Conservation (phyloP, 2,329 filamentous ascomycete genomes). For the Hypomyces rosellus region DNA sequence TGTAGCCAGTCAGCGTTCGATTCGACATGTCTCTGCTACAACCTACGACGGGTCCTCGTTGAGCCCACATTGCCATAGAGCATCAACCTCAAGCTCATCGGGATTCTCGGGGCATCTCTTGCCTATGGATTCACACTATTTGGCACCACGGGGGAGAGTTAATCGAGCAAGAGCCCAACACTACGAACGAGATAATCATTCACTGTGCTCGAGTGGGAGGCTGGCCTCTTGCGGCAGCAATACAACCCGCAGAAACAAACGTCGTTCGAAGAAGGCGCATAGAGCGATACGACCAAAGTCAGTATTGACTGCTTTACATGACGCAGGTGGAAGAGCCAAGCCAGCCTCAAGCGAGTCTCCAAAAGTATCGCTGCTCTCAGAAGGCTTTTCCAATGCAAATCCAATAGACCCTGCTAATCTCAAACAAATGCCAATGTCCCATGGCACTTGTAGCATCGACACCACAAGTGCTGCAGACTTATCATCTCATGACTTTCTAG, state of each 20-base stretch:
- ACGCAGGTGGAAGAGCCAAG: no score
- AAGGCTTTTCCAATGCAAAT: no score
- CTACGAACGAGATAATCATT: conserved; percentile 64
- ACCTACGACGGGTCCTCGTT: conserved; percentile 63
- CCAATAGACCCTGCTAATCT: no score
- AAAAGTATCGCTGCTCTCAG: no score
- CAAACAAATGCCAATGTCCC: no score
- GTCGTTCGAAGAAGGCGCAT: no score
- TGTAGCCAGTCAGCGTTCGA: no score
- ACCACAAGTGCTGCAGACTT: conserved; percentile 29
- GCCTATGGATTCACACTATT: conserved; percentile 63
- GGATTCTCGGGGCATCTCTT: conserved; percentile 66
- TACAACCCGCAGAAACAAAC: no score
- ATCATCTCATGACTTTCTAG: conserved; percentile 67
- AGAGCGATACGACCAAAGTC: no score
- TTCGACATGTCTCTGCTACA: conserved; percentile 54
- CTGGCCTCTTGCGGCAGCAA: conserved; percentile 59
- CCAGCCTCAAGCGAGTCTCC: no score
- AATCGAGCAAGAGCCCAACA: conserved; percentile 59
- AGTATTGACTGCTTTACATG: no score
- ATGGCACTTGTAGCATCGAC: no score
- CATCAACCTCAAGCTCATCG: conserved; percentile 62
- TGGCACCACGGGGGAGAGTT: conserved; percentile 54
- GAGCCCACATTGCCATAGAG: conserved; percentile 59
- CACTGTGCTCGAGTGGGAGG: conserved; percentile 60